Base-by-base conservation (phyloP, 441 rosid genomes). In the Erysimum cheiri region DNA sequence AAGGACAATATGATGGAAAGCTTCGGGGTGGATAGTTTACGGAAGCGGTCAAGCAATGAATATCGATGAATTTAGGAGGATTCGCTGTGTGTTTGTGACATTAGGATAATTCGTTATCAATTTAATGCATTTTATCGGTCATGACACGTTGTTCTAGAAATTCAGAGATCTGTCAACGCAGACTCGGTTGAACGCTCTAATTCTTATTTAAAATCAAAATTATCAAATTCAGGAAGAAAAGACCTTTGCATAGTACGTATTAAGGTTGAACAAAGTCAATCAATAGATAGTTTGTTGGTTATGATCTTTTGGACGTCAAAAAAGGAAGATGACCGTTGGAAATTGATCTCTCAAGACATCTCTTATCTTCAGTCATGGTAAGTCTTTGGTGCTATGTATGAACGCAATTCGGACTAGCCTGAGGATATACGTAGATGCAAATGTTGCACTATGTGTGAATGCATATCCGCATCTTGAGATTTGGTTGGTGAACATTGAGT, bases 1-100 rank as follows among this genome's bases (percentile, higher is more conserved):
- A 68, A 53, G 44, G 63, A 50, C 68, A 50, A 26, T 54, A 74
- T 67, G 41, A 67, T 55, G 68, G 44, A 73, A 66, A 59, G 39
- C 61, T 59, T 47, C 12, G 14, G 17, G 14, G 39, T 35, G 4
- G 50, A 50, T 32, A 6, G 17, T 36, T 41, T 52, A 41, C 3
- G 68, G 37, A 71, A 37, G 63, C 12, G 28, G 48, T 71, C 70
- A 44, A 63, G 57, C 32, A 54, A 44, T 24, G 35, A 52, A 53
- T 22, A 52, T 70, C 35, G 22, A 41, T 32, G 36, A 8, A 62
- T 71, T 24, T 29, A n/a, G 1, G 28, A 9, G 55, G 26, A 40
- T n/a, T 61, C 53, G 3, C 35, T 10, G 11, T 17, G 10, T 43
- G 36, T 41, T 8, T 35, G 49, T 46, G 58, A 36, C 24, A 8